Evolutionary conservation across 2,329 filamentous ascomycete genomes (phyloP).

Genomic region (Furcasterigmium furcatum): DNA sequence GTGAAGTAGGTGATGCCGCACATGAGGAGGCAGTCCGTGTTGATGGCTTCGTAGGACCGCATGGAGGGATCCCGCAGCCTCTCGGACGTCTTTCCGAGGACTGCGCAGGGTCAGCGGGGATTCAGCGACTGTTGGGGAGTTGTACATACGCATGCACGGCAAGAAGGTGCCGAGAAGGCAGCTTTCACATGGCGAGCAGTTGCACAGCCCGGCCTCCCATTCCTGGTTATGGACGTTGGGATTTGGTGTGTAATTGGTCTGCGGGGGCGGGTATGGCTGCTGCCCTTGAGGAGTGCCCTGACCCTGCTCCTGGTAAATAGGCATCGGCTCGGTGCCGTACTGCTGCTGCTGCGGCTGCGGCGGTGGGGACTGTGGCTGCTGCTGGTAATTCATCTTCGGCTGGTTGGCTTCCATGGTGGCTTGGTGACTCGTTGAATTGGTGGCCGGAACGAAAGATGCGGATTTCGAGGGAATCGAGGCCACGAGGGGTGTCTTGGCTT

Average conservation of each 20-base stretch:
- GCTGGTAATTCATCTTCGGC: slow-evolving; percentile 9
- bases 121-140: neutral
- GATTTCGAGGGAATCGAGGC: too few relatives aligned
- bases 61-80: slow-evolving; percentile 41
- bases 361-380: slow-evolving; percentile 1
- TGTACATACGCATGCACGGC: slow-evolving; percentile 37
- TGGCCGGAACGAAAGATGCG: too few relatives aligned
- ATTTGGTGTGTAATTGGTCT: too few relatives aligned
- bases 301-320: neutral
- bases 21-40: slow-evolving; percentile 39
- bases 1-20: slow-evolving; percentile 32
- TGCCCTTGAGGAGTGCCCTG: too few relatives aligned
- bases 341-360: slow-evolving; percentile 1
- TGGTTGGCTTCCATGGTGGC: too few relatives aligned
- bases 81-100: slow-evolving; percentile 39
- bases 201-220: slow-evolving; percentile 34
- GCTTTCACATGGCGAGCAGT: slow-evolving; percentile 34
- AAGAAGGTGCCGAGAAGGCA: slow-evolving; percentile 35
- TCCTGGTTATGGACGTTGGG: slow-evolving; percentile 19
- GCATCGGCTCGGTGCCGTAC: neutral
- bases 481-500: too few relatives aligned
- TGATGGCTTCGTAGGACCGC: slow-evolving; percentile 31
- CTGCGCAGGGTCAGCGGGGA: slow-evolving; percentile 17
- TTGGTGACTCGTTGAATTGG: too few relatives aligned
- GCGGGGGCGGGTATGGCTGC: slow-evolving; percentile 8